Conservation (phyloP, 148 eudicot species). For the Gaultheria prostrata region DNA sequence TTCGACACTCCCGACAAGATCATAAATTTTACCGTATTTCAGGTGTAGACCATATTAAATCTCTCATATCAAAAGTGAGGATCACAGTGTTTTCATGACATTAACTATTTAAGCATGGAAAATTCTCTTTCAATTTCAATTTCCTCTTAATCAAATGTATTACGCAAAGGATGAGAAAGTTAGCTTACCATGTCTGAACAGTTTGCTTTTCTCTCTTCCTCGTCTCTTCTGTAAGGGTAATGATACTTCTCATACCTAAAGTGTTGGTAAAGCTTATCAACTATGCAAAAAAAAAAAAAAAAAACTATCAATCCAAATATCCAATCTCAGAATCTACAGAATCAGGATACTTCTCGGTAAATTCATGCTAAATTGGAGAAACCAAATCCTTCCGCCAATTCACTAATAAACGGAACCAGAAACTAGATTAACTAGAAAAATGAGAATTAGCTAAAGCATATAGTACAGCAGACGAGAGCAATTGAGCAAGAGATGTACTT, state of each 20-base stretch:
- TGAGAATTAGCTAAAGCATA: neutral
- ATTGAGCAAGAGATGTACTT: slow-evolving; percentile 24
- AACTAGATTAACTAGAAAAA: neutral
- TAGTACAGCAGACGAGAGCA: no score
- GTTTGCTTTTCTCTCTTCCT: slow-evolving; percentile 67
- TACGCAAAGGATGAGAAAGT: neutral
- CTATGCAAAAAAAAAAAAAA: no score
- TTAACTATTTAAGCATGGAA: neutral
- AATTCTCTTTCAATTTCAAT: neutral
- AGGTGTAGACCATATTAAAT: neutral
- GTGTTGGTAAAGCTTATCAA: no score
- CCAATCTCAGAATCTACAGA: no score
- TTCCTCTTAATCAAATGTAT: neutral
- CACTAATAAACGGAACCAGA: neutral
- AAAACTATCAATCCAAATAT: no score
- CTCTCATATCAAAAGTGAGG: neutral
- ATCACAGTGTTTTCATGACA: neutral
- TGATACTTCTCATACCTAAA: slow-evolving; percentile 93
- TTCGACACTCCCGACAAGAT: neutral
- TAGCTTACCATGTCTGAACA: no score
- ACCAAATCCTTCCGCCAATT: no score
- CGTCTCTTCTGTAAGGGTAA: slow-evolving; percentile 60
- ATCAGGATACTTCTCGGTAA: no score
- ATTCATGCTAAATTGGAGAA: no score
- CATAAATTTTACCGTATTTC: neutral